Evolutionary conservation across 2,329 filamentous ascomycete species (phyloP).

Genomic region (Nemania diffusa): DNA sequence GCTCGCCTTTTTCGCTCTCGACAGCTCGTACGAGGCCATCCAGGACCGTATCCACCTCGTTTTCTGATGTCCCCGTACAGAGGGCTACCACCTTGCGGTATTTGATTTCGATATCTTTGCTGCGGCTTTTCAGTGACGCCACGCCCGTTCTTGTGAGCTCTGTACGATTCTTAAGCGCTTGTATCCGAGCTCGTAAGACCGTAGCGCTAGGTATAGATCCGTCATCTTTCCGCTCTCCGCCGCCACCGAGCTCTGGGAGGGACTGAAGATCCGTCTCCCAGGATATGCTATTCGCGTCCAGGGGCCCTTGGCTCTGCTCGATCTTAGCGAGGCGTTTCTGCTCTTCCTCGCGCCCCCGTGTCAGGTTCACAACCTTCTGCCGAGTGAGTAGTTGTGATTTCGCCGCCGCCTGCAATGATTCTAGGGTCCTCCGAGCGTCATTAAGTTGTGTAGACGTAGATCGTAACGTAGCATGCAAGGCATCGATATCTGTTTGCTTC

Average conservation of each 20-base stretch:
- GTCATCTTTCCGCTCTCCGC: slow-evolving; percentile 50
- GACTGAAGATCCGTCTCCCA: slow-evolving; percentile 67
- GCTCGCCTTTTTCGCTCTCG: slow-evolving; percentile 82
- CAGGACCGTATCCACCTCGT: slow-evolving; percentile 81
- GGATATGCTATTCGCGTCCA: slow-evolving; percentile 56
- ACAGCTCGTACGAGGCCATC: slow-evolving; percentile 85
- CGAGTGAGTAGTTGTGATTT: slow-evolving; percentile 72
- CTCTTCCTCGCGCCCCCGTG: slow-evolving; percentile 77
- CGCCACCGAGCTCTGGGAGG: slow-evolving; percentile 52
- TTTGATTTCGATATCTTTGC: slow-evolving; percentile 84
- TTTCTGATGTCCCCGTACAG: slow-evolving; percentile 82
- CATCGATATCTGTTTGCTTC: slow-evolving; percentile 86
- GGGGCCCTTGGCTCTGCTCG: slow-evolving; percentile 56
- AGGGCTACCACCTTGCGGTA: slow-evolving; percentile 89
- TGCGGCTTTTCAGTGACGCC: slow-evolving; percentile 77
- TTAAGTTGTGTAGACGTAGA: slow-evolving; percentile 82
- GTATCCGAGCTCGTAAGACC: slow-evolving; percentile 73
- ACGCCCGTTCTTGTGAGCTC: slow-evolving; percentile 74
- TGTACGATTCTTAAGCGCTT: slow-evolving; percentile 77
- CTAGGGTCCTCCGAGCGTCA: slow-evolving; percentile 78
- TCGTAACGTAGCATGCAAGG: slow-evolving; percentile 82
- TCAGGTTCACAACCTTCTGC: slow-evolving; percentile 82
- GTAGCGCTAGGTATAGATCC: slow-evolving; percentile 66
- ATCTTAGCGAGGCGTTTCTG: slow-evolving; percentile 63
- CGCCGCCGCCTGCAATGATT: slow-evolving; percentile 73